These are phyloP conservation scores for Neurospora sp. DNA, from an alignment of 2,329 filamentous ascomycete species.

Conservation along the genomic window DNA sequence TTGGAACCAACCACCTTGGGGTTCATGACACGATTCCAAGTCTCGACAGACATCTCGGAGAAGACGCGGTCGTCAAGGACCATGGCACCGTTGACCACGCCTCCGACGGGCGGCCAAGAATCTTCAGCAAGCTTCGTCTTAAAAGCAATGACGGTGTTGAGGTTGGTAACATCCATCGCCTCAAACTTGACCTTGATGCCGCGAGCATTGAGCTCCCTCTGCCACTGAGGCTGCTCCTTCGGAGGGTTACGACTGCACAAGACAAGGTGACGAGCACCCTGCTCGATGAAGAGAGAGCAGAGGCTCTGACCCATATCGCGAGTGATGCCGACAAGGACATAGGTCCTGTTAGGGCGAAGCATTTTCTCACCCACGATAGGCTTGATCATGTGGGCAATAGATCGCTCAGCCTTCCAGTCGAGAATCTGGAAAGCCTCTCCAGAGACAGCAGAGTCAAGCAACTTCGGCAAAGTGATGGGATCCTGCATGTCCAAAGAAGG, in stretches of 20 bases:
- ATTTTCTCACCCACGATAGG: conserved; percentile 17
- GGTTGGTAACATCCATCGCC: conserved; percentile 20
- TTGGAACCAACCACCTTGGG: conserved; percentile 32
- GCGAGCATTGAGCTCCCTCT: conserved; percentile 18
- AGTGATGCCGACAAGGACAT: conserved; percentile 31
- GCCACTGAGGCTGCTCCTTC: conserved; percentile 22
- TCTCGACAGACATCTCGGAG: conserved; percentile 29
- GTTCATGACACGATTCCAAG: conserved; percentile 27
- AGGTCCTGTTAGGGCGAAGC: conserved; percentile 26
- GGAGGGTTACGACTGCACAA: conserved; percentile 30
- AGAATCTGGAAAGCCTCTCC: conserved; percentile 23
- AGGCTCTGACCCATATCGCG: conserved; percentile 36
- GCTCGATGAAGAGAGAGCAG: conserved; percentile 26
- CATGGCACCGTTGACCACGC: conserved; percentile 36
- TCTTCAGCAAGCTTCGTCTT: conserved; percentile 12
- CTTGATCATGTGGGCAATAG: conserved; percentile 16
- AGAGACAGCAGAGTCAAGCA: conserved; percentile 13
- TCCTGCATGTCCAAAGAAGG: not conserved
- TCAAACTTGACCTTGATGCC: conserved; percentile 18
- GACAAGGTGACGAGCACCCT: conserved; percentile 30
- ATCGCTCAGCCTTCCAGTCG: conserved; percentile 29
- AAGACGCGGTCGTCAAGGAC: conserved; percentile 34
- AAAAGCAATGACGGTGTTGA: conserved; percentile 21
- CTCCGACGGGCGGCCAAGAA: conserved; percentile 26
- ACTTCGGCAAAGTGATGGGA: conserved; percentile 16